Conservation (phyloP, 164 flowering plant genomes). For the Kalanchoe fedtschenkoi region DNA sequence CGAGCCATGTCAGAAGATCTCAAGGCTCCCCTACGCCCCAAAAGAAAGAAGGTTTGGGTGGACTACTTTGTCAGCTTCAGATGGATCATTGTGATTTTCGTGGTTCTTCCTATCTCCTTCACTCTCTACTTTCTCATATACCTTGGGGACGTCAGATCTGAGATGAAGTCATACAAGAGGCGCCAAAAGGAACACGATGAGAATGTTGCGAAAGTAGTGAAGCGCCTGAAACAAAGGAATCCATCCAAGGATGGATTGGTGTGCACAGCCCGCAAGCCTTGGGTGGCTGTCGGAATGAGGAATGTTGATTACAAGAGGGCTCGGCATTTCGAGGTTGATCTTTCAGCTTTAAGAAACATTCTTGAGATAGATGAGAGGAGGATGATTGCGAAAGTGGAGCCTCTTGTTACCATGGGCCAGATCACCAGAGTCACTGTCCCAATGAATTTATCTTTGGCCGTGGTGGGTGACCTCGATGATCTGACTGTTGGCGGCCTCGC, state of each 20-base stretch:
- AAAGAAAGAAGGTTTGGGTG: slow-evolving; percentile 90
- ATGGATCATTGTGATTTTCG: slow-evolving; percentile 89
- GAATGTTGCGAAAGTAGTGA: slow-evolving; percentile 80
- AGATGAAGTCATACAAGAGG: slow-evolving; percentile 69
- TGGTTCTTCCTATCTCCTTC: slow-evolving; percentile 88
- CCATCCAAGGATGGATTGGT: slow-evolving; percentile 92
- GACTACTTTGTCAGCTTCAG: slow-evolving; percentile 82
- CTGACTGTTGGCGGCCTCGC: slow-evolving; percentile 98
- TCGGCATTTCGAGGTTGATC: slow-evolving; percentile 91
- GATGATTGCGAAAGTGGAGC: slow-evolving; percentile 92
- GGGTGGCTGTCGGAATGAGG: slow-evolving; percentile 98
- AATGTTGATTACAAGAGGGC: slow-evolving; percentile 98
- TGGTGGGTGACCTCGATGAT: slow-evolving; percentile 98
- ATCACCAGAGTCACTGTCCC: slow-evolving; percentile 79
- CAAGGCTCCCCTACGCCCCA: slow-evolving; percentile 80
- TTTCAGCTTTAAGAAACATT: slow-evolving; percentile 74
- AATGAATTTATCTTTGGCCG: slow-evolving; percentile 90
- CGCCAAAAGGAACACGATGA: slow-evolving; percentile 97
- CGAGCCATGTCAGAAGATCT: slow-evolving; percentile 75
- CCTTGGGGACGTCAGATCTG: slow-evolving; percentile 86
- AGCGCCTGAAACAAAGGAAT: slow-evolving; percentile 83
- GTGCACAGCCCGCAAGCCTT: slow-evolving; percentile 97
- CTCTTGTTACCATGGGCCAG: slow-evolving; percentile 98
- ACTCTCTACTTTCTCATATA: slow-evolving; percentile 72
- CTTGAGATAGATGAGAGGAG: slow-evolving; percentile 70